phyloP scores from a whole-genome alignment of 2,329 filamentous ascomycete genomes.

The Ceratocystiopsis minuta region DNA sequence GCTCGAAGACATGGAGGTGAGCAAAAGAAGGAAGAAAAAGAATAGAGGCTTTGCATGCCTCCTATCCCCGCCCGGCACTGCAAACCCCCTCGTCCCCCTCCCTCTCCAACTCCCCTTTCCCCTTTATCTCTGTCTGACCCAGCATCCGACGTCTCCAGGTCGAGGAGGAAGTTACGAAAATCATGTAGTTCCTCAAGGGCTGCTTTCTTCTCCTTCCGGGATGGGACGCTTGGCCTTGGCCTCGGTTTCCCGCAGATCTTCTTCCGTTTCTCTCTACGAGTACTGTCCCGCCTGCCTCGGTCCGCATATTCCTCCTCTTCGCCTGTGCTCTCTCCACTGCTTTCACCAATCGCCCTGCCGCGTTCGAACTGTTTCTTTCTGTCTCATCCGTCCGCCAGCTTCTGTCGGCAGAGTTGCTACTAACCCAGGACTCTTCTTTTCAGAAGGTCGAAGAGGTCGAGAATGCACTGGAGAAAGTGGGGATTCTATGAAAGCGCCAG shows the following conservation, averaged over 20 bases:
- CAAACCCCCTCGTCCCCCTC: not conserved
- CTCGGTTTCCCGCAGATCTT: not conserved
- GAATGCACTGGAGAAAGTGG: conserved; percentile 22
- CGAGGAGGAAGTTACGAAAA: conserved; percentile 78
- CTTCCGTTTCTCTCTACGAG: too few relatives aligned
- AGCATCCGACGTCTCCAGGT: conserved; percentile 35
- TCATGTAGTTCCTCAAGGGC: conserved; percentile 49
- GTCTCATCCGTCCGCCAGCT: not conserved
- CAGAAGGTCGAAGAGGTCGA: conserved; percentile 21
- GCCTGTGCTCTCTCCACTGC: not conserved
- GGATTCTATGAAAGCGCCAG: conserved; percentile 18
- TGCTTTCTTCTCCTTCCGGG: not conserved
- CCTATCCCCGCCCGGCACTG: not conserved
- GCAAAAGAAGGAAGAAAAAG: not conserved
- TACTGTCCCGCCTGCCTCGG: too few relatives aligned
- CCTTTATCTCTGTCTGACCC: conserved; percentile 8
- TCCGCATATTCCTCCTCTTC: not conserved
- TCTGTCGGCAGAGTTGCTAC: not conserved
- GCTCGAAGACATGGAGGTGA: conserved; percentile 95
- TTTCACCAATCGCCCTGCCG: too few relatives aligned
- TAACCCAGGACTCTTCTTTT: not conserved
- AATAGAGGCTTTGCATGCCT: too few relatives aligned
- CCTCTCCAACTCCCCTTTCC: not conserved
- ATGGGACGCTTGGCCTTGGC: too few relatives aligned
- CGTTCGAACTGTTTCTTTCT: not conserved